Conservation (phyloP, 228 moss, liverwort and hornwort species). For the Sphagnum magellanicum region DNA sequence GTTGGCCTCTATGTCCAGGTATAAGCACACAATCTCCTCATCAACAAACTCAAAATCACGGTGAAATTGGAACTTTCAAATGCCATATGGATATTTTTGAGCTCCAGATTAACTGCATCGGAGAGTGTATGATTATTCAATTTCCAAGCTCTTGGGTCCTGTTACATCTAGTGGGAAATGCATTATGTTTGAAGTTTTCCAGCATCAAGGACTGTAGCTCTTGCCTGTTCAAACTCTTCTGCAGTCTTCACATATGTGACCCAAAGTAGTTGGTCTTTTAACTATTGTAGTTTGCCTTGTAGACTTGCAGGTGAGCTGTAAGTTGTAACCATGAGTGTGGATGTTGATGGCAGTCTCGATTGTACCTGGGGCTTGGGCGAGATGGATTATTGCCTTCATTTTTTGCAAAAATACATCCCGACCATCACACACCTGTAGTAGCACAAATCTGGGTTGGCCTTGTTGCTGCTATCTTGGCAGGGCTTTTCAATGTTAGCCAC, state of each 20-base stretch:
- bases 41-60: no score
- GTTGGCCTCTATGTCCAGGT: conserved; percentile 99
- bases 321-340: conserved; percentile 6
- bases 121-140: no score
- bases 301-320: neutral
- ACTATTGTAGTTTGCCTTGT: neutral
- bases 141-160: no score
- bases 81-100: no score
- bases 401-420: conserved; percentile 66
- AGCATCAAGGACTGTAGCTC: no score
- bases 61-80: no score
- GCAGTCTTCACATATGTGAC: no score
- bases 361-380: conserved; percentile 90
- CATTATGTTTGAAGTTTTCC: no score
- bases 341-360: conserved; percentile 54
- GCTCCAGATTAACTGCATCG: no score
- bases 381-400: conserved; percentile 79
- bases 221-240: no score
- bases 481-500: conserved; percentile 84
- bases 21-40: neutral
- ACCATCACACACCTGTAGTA: conserved; percentile 64
- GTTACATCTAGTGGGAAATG: no score
- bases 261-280: no score
- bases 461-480: conserved; percentile 68
- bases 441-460: conserved; percentile 92